phyloP scores from a whole-genome alignment of 257 asterid species.

The Sherardia arvensis region DNA sequence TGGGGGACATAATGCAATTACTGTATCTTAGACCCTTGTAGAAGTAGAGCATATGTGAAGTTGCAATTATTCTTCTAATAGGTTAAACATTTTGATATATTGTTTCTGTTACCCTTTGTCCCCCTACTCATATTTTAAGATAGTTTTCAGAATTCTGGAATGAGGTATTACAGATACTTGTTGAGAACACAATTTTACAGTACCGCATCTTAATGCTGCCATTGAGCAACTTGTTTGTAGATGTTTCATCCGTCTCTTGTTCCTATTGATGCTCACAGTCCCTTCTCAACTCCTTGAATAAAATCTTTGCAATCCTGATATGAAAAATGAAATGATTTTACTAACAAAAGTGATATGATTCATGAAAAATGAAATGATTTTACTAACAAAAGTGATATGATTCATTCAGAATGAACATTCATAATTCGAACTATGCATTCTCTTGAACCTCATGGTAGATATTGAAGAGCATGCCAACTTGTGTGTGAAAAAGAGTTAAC shows the following conservation, averaged over 20 bases:
- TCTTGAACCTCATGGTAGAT: too few species aligned
- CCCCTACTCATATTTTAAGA: not conserved
- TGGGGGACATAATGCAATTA: conserved; percentile 16
- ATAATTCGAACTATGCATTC: too few species aligned
- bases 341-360: too few species aligned
- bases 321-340: not conserved
- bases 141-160: conserved; percentile 8
- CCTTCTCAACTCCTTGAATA: not conserved
- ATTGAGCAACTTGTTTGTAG: not conserved
- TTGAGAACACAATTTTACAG: not conserved
- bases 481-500: too few species aligned
- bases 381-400: too few species aligned
- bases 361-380: too few species aligned
- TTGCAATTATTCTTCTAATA: conserved; percentile 8
- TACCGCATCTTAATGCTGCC: not conserved
- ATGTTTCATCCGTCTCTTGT: not conserved
- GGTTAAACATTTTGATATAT: not conserved
- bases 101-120: not conserved
- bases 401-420: too few species aligned
- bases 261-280: not conserved
- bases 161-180: not conserved
- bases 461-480: too few species aligned
- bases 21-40: conserved; percentile 10
- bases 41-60: conserved; percentile 16
- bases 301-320: not conserved